phyloP scores from a whole-genome alignment of 345 rosid species.

The Gossypium longicalyx region DNA sequence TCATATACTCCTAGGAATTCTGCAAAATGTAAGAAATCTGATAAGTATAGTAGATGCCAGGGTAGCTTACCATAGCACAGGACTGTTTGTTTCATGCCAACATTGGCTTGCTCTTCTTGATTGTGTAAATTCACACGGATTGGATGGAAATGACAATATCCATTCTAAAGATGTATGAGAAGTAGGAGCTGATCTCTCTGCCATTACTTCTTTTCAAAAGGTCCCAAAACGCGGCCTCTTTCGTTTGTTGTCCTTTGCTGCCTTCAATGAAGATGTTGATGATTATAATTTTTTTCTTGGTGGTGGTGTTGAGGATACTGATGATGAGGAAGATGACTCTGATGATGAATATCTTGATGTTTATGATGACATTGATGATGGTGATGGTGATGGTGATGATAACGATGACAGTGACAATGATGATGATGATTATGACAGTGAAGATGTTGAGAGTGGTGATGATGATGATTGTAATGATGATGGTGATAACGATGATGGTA shows the following conservation, averaged over 20 bases:
- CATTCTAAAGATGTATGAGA: conserved; percentile 16
- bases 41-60: neutral
- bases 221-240: conserved; percentile 25
- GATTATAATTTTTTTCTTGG: conserved; percentile 21
- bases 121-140: neutral
- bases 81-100: neutral
- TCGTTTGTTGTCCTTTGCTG: conserved; percentile 28
- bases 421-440: conserved; percentile 12
- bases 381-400: conserved; percentile 6
- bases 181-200: conserved; percentile 43
- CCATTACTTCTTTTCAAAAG: conserved; percentile 51
- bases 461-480: conserved; percentile 25
- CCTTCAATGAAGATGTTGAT: conserved; percentile 19
- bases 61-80: neutral
- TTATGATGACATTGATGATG: conserved; percentile 16
- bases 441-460: conserved; percentile 11
- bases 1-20: neutral
- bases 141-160: conserved; percentile 12
- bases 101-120: neutral
- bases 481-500: conserved; percentile 3
- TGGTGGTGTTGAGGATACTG: conserved; percentile 25
- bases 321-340: conserved; percentile 21
- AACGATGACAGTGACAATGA: conserved; percentile 13
- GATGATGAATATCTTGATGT: conserved; percentile 14
- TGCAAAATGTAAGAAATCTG: neutral